Base-by-base conservation (phyloP, 805 yeast genomes). In the Wickerhamiella domercqiae region DNA sequence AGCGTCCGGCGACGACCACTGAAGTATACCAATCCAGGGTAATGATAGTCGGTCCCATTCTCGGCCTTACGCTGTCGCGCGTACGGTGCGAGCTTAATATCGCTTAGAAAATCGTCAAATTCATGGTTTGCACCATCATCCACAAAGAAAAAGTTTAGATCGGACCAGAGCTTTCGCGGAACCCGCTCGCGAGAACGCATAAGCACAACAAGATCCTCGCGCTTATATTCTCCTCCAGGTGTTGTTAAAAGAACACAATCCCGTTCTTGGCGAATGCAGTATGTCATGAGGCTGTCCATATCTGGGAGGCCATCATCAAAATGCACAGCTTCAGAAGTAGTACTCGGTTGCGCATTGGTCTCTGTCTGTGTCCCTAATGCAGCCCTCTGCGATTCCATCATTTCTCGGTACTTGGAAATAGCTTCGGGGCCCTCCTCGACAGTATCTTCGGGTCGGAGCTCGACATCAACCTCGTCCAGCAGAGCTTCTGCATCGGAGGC, bases 401-500 rank as follows among this genome's bases (percentile, higher is more conserved):
- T 32, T 7, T 32, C 47, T 14, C 37, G 29, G 39, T 39, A 43
- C 16, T 41, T 38, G 3, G 41, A 38, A 3, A 47, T 35, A 2
- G 51, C 50, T 31, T 48, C 52, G 21, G 47, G 46, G 20, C 52
- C 51, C 24, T 48, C 52, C 32, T 48, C 42, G n/a, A 48, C 45
- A 15, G 47, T 32, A 26, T 46, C 46, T n/a, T 48, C 50, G 5
- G 50, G 47, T 16, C 39, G 37, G 24, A 44, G 38, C 15, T 48
- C 51, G 11, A 40, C 29, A 14, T 47, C 37, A 17, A 43, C 26
- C 33, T 46, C 42, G 20, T 46, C 50, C 19, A 69, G 61, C 16
- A 72, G 60, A 46, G 68, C 71, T 13, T 71, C 69, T 2, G 73
- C 63, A 29, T 68, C 66, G 13, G 68, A 57, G 13, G 64, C 62